Evolutionary conservation across 306 rosid genomes (phyloP).

Genomic region (Malus fusca): DNA sequence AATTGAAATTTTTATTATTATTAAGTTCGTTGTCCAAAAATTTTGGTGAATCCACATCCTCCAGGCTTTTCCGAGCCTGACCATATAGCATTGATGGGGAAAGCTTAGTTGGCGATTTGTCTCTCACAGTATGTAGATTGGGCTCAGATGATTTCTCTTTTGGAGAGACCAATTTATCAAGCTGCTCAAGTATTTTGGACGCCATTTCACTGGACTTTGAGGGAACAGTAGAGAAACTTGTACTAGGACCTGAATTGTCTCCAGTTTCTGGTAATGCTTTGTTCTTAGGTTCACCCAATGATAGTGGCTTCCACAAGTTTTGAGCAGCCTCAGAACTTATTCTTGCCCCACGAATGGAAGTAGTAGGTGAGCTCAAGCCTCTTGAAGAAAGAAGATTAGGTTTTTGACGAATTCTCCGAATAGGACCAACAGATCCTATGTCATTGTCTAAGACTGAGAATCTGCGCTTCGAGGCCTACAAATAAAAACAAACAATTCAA

Average conservation of each 20-base stretch:
- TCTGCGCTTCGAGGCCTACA: slow-evolving; percentile 62
- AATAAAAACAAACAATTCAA: not conserved
- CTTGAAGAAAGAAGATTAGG: slow-evolving; percentile 56
- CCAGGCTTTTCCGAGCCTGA: slow-evolving; percentile 81
- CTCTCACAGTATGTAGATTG: slow-evolving; percentile 29
- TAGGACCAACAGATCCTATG: slow-evolving; percentile 75
- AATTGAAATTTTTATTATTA: not conserved
- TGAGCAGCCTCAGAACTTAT: slow-evolving; percentile 31
- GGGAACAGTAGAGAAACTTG: slow-evolving; percentile 33
- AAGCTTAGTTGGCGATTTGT: slow-evolving; percentile 55
- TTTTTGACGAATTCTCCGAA: slow-evolving; percentile 72
- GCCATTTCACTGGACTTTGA: slow-evolving; percentile 76
- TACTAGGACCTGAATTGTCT: slow-evolving; percentile 29
- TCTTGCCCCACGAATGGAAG: slow-evolving; percentile 31
- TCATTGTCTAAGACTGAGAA: slow-evolving; percentile 65
- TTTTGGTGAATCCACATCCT: slow-evolving; percentile 61
- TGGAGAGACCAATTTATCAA: slow-evolving; percentile 70
- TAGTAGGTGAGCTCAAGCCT: slow-evolving; percentile 44
- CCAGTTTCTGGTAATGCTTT: slow-evolving; percentile 40
- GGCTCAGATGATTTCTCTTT: slow-evolving; percentile 52
- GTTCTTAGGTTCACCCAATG: slow-evolving; percentile 27
- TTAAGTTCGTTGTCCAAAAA: slow-evolving; percentile 31
- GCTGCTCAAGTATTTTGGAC: slow-evolving; percentile 71
- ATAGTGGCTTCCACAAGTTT: slow-evolving; percentile 29
- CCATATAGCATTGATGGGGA: slow-evolving; percentile 78